A percentile compares a stretch with the other conserved stretches of the same genome.
These are phyloP conservation scores for Gypsophila paniculata DNA, from an alignment of 179 eudicot genomes.

Conservation along the genomic window DNA sequence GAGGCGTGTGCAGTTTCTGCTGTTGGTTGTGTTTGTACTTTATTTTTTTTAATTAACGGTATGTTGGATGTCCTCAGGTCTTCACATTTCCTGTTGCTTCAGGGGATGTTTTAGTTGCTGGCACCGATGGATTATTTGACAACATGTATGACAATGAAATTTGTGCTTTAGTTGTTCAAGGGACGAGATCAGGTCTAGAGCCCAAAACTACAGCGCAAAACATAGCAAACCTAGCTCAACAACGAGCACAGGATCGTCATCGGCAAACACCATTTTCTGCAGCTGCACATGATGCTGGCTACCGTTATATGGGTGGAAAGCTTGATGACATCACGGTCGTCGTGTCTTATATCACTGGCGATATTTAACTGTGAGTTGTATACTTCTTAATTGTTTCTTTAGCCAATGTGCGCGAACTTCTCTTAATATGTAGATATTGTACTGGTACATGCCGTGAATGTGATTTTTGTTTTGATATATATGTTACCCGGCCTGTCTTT, in stretches of 20 bases:
- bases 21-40: slow-evolving; percentile 6
- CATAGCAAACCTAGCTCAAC: slow-evolving; percentile 77
- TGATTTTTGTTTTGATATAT: not conserved
- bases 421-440: not conserved
- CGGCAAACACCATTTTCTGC: slow-evolving; percentile 85
- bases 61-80: slow-evolving; percentile 43
- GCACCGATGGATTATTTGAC: slow-evolving; percentile 96
- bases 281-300: slow-evolving; percentile 88
- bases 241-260: slow-evolving; percentile 67
- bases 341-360: slow-evolving; percentile 64
- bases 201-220: slow-evolving; percentile 76
- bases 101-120: slow-evolving; percentile 89
- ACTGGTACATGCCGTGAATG: not conserved
- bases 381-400: not conserved
- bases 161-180: slow-evolving; percentile 72
- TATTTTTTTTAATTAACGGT: not conserved
- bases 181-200: slow-evolving; percentile 56
- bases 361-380: slow-evolving; percentile 31
- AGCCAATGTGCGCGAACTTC: not conserved
- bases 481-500: not conserved
- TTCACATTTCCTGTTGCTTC: slow-evolving; percentile 72
- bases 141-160: slow-evolving; percentile 88
- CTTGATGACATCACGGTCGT: slow-evolving; percentile 94
- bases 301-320: slow-evolving; percentile 83
- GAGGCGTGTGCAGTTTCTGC: not conserved